Evolutionary conservation across 2,329 filamentous ascomycete species (phyloP).

Genomic region (Penicillium sp.): DNA sequence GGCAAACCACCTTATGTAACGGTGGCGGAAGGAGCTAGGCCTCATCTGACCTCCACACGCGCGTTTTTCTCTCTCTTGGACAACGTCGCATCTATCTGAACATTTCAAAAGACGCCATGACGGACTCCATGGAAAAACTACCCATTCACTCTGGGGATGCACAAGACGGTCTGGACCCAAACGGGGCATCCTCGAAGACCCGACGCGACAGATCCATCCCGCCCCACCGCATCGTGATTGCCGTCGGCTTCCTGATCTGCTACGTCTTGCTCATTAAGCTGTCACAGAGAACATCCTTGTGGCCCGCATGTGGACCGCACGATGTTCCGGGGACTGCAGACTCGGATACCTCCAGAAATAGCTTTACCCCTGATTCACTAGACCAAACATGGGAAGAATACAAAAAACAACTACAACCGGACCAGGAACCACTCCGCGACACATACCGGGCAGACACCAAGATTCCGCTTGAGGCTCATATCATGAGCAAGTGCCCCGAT

Average conservation of each 20-base stretch:
- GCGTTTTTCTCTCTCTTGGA: slow-evolving; percentile 5
- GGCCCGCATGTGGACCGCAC: not conserved
- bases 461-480: slow-evolving; percentile 86
- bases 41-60: not conserved
- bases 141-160: slow-evolving; percentile 17
- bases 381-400: not conserved
- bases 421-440: not conserved
- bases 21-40: not conserved
- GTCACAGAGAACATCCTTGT: not conserved
- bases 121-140: slow-evolving; percentile 20
- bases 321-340: not conserved
- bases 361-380: not conserved
- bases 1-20: not conserved
- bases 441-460: slow-evolving; percentile 8
- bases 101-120: slow-evolving; percentile 11
- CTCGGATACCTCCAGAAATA: not conserved
- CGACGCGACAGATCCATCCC: slow-evolving; percentile 2
- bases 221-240: slow-evolving; percentile 12
- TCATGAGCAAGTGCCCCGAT: slow-evolving; percentile 97
- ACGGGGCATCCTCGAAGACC: not conserved
- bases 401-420: not conserved
- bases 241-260: slow-evolving; percentile 10
- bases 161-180: not conserved
- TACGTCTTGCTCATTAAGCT: slow-evolving; percentile 15
- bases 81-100: slow-evolving; percentile 2